Conservation (phyloP, 2,329 filamentous ascomycete genomes). For the Tolypocladium paradoxum region DNA sequence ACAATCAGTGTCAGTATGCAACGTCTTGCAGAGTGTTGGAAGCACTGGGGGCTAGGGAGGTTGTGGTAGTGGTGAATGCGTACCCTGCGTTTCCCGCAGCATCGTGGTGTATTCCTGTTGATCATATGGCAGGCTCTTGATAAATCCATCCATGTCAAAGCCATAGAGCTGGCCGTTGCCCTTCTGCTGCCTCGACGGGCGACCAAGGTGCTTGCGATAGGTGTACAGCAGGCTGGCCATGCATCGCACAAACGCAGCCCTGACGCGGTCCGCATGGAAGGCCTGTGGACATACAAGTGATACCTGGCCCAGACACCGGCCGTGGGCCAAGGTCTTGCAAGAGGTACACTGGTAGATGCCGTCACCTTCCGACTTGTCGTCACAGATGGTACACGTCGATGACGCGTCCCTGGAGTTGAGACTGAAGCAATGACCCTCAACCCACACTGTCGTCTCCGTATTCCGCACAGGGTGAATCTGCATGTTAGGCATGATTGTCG, state of each 20-base stretch:
- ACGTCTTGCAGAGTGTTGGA: not conserved
- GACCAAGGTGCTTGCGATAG: slow-evolving; percentile 52
- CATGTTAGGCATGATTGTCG: slow-evolving; percentile 79
- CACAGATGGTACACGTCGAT: slow-evolving; percentile 61
- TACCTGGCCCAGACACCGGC: slow-evolving; percentile 49
- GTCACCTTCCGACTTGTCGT: slow-evolving; percentile 61
- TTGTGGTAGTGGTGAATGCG: not conserved
- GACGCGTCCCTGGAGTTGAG: slow-evolving; percentile 49
- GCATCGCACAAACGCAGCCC: slow-evolving; percentile 54
- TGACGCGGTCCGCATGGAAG: slow-evolving; percentile 50
- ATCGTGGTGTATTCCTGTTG: slow-evolving; percentile 54
- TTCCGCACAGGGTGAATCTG: slow-evolving; percentile 69
- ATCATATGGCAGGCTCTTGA: slow-evolving; percentile 53
- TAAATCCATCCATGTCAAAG: slow-evolving; percentile 56
- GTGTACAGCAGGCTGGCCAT: slow-evolving; percentile 57
- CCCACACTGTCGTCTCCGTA: slow-evolving; percentile 71
- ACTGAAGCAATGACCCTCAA: slow-evolving; percentile 73
- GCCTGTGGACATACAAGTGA: slow-evolving; percentile 54
- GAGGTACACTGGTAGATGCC: slow-evolving; percentile 65
- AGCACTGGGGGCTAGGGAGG: not conserved
- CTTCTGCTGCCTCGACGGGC: slow-evolving; percentile 50
- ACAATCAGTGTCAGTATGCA: not conserved
- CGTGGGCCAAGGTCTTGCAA: slow-evolving; percentile 48
- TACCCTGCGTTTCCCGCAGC: slow-evolving; percentile 59
- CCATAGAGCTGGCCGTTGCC: slow-evolving; percentile 47